Conservation (phyloP, 1,284 basidiomycete genomes). For the Schizophyllum commune region DNA sequence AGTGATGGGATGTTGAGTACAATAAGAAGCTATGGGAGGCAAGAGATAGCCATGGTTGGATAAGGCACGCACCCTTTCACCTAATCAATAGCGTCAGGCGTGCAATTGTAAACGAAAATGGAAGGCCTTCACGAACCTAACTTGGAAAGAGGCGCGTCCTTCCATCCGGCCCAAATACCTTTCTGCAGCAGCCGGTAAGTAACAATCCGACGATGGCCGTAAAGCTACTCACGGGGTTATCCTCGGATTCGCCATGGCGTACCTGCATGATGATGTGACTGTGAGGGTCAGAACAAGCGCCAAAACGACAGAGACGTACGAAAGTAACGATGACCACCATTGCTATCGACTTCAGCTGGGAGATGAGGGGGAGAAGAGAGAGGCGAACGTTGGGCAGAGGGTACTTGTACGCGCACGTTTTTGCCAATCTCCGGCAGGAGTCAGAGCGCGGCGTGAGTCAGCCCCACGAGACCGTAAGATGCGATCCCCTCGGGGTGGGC, state of each 20-base stretch:
- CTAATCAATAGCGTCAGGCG: not conserved
- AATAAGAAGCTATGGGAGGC: not conserved
- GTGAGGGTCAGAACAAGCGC: not conserved
- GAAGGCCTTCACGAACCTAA: constrained; percentile 50
- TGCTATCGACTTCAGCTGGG: not conserved
- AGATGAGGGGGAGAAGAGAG: too few species aligned
- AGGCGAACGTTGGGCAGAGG: too few species aligned
- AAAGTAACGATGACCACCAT: constrained; percentile 14
- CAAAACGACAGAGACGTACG: not conserved
- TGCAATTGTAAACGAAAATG: constrained; percentile 1
- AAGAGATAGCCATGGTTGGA: too few species aligned
- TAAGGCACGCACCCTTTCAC: constrained; percentile 3
- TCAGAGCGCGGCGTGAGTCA: too few species aligned
- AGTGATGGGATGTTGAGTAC: not conserved
- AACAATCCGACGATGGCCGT: not conserved
- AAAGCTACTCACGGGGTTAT: constrained; percentile 6
- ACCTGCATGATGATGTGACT: constrained; percentile 2
- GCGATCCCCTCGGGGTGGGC: too few species aligned
- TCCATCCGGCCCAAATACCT: constrained; percentile 72
- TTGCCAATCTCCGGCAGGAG: too few species aligned
- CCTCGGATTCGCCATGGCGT: constrained; percentile 12
- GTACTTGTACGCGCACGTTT: too few species aligned
- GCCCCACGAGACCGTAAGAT: too few species aligned
- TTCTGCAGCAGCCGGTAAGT: not conserved
- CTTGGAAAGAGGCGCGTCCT: constrained; percentile 74